Conservation (phyloP, 1,139 yeast genomes). For the Taphrina betulina region DNA sequence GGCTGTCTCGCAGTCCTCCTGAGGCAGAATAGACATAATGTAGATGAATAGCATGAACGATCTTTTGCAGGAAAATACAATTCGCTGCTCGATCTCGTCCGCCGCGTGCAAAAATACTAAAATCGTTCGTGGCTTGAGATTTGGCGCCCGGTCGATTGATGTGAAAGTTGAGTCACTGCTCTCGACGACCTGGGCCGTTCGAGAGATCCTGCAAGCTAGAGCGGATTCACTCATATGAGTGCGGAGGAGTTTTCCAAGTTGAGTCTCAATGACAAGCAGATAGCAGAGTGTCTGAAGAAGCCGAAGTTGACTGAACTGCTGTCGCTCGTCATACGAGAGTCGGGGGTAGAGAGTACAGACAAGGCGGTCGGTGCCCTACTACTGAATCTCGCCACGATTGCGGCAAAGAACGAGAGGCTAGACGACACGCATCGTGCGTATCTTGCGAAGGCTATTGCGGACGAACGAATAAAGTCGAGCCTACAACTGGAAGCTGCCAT, state of each 20-base stretch:
- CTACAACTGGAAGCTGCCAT: conserved; percentile 29
- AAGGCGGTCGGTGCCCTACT: conserved; percentile 60
- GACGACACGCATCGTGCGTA: conserved; percentile 79
- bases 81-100: no score
- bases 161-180: no score
- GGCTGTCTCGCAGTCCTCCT: conserved; percentile 33
- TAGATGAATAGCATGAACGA: no score
- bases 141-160: no score
- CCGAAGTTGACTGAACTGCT: conserved; percentile 76
- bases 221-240: no score
- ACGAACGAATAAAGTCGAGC: conserved; percentile 4
- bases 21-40: no score
- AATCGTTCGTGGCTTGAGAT: no score
- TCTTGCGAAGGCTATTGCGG: conserved; percentile 38
- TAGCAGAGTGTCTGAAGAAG: conserved; percentile 76
- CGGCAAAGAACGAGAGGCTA: conserved; percentile 63
- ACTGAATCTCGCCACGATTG: conserved; percentile 76
- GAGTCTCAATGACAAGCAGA: conserved; percentile 56
- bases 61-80: no score
- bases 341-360: conserved; percentile 45
- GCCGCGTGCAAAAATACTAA: no score
- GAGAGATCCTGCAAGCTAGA: no score
- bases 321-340: conserved; percentile 55
- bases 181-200: no score
- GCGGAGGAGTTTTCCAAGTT: conserved; percentile 35